A percentile compares a stretch with the other conserved stretches of the same genome.
Conservation (phyloP, 768 basidiomycete species). For the Lactarius hatsudake region DNA sequence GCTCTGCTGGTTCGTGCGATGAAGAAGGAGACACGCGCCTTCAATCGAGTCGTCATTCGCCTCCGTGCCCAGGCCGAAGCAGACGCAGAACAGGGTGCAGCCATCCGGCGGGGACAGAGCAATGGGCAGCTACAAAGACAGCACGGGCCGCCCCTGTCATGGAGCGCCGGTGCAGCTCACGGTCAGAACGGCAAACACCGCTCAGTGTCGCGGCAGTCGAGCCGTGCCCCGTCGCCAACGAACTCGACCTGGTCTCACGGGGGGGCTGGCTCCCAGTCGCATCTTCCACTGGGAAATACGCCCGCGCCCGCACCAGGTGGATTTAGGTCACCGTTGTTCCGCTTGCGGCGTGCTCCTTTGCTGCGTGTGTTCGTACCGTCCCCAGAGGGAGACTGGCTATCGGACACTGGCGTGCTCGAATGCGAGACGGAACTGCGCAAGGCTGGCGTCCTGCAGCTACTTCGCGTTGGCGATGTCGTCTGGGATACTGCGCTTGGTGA, state of each 20-base stretch:
- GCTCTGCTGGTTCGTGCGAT: conserved; percentile 47
- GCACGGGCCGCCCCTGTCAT: conserved; percentile 24
- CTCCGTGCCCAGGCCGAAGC: conserved; percentile 78
- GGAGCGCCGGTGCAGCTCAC: conserved; percentile 24
- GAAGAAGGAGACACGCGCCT: conserved; percentile 65
- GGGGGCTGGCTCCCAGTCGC: conserved; percentile 37
- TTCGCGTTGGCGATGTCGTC: conserved; percentile 77
- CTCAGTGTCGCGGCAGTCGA: conserved; percentile 44
- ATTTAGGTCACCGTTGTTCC: conserved; percentile 72
- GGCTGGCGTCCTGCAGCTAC: conserved; percentile 58
- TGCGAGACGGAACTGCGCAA: conserved; percentile 78
- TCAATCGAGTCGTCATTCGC: conserved; percentile 75
- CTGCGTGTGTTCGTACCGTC: conserved; percentile 82
- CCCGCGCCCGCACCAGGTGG: conserved; percentile 11
- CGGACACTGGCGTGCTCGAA: conserved; percentile 74
- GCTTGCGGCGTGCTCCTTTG: conserved; percentile 68
- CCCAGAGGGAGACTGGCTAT: conserved; percentile 83
- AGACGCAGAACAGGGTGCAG: conserved; percentile 35
- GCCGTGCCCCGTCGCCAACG: conserved; percentile 67
- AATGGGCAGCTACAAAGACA: conserved; percentile 15
- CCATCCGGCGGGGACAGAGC: conserved; percentile 10
- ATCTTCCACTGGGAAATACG: conserved; percentile 16
- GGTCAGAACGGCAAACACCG: conserved; percentile 13
- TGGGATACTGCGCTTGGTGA: conserved; percentile 88
- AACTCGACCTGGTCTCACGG: conserved; percentile 47